Conservation (phyloP, 306 rosid genomes). For the Boehmeria nivea region DNA sequence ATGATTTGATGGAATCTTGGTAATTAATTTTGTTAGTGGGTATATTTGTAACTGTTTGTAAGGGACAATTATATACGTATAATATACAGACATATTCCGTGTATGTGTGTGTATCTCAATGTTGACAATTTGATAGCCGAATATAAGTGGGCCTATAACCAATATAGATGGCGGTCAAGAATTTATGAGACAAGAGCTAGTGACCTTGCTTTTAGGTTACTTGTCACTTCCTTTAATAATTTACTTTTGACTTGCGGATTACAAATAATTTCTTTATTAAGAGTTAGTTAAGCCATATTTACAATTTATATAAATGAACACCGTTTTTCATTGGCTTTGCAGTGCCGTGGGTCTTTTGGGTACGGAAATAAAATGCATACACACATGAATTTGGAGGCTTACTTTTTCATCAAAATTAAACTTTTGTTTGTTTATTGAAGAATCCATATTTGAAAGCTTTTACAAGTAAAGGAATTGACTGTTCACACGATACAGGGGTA, state of each 20-base stretch:
- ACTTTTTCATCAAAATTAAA: background rate
- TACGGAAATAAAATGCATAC: background rate
- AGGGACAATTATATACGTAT: background rate
- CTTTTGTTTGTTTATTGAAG: background rate
- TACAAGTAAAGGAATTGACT: background rate
- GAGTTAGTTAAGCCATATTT: constrained; percentile 1
- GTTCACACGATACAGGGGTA: constrained; percentile 11
- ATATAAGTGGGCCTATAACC: background rate
- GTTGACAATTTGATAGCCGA: background rate
- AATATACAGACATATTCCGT: background rate
- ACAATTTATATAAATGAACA: too few species aligned
- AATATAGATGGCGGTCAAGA: background rate
- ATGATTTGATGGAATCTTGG: too few species aligned
- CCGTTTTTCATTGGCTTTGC: background rate
- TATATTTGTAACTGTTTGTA: too few species aligned
- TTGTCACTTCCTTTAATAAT: constrained; percentile 4
- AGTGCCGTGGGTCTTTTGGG: constrained; percentile 11
- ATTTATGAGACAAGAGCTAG: constrained; percentile 4
- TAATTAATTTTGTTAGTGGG: background rate
- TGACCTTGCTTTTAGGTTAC: constrained; percentile 12
- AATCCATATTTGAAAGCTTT: constrained; percentile 11
- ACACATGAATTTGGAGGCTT: background rate
- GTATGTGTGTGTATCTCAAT: background rate
- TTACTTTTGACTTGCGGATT: background rate
- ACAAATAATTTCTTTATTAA: background rate